Evolutionary conservation across 345 rosid genomes (phyloP).

Genomic region (Eucalyptus victrix): DNA sequence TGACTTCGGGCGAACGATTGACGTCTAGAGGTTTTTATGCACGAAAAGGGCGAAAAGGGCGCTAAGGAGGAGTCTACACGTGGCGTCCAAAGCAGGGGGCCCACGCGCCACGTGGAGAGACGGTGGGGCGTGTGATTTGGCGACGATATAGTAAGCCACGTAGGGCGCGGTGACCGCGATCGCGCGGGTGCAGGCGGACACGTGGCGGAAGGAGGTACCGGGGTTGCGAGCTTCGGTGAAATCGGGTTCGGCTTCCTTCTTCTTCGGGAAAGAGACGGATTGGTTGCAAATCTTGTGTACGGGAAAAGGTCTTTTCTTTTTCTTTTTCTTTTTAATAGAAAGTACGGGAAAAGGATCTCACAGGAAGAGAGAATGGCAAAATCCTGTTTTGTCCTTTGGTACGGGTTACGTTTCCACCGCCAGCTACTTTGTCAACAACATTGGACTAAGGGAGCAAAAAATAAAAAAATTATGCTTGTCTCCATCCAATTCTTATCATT

Average conservation of each 20-base stretch:
- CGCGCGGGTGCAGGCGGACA: neutral
- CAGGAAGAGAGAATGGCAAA: accelerated
- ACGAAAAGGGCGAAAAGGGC: neutral
- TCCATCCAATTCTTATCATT: neutral
- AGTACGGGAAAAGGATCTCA: neutral
- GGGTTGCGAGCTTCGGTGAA: neutral
- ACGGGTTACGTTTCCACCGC: neutral
- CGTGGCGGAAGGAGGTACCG: neutral
- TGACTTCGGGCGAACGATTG: neutral
- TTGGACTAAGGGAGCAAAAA: neutral
- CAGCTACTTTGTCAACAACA: neutral
- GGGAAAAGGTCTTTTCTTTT: neutral
- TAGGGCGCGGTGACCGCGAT: neutral
- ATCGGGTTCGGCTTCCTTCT: neutral
- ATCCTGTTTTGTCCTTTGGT: neutral
- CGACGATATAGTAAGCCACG: neutral
- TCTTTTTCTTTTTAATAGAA: too few relatives aligned
- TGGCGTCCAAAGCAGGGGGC: neutral
- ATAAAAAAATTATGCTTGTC: neutral
- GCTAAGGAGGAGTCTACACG: neutral
- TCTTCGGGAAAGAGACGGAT: neutral
- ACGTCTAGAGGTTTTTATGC: accelerated
- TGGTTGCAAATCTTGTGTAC: neutral
- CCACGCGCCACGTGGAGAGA: neutral
- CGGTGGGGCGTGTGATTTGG: neutral